Base-by-base conservation (phyloP, 208 protist species). In the Crithidia thermophila region DNA sequence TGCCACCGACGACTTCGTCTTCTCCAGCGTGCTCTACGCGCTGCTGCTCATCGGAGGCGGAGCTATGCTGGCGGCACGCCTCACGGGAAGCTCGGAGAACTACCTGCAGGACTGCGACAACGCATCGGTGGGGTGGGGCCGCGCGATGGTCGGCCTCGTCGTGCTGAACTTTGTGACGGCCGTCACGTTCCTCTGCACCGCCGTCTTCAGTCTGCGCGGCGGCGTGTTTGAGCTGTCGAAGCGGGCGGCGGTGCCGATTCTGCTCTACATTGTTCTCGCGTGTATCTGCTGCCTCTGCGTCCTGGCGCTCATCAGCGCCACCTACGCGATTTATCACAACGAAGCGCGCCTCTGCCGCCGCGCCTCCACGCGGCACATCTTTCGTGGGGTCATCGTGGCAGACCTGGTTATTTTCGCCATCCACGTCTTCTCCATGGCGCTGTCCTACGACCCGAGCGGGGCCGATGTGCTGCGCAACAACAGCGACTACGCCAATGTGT, bases 1-100 rank as follows among this genome's bases (percentile, higher is more conserved):
- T 8, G 82, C 56, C 42, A 49, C 88, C 14, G 91, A 96, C 65
- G 88, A 94, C 67, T 93, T 93, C 62, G 67, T 51, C 51, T 85
- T 91, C 49, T 87, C 84, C 3, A 82, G 90, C 39, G 9, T 83
- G 0, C 58, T 87, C 20, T 82, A 81, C 62, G 77, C 84, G 14
- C 33, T 62, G 5, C 16, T 93, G 39, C 52, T 75, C 36, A 1
- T 73, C 27, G 36, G 56, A 2, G 66, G 52, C 58, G 74, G 49
- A 13, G 42, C 72, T 30, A 43, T 83, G 34, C 34, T 64, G 0
- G 46, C 77, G 23, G 42, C 49, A 4, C 59, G 60, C 3, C 53
- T 73, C 36, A 58, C 47, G 53, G 69, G 43, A 2, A 9, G 25
- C 16, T 59, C 36, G 13, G 8, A 51, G 23, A 77, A 67, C 42